Evolutionary conservation across 1,284 basidiomycete genomes (phyloP).

Genomic region (Peniophora sp.): DNA sequence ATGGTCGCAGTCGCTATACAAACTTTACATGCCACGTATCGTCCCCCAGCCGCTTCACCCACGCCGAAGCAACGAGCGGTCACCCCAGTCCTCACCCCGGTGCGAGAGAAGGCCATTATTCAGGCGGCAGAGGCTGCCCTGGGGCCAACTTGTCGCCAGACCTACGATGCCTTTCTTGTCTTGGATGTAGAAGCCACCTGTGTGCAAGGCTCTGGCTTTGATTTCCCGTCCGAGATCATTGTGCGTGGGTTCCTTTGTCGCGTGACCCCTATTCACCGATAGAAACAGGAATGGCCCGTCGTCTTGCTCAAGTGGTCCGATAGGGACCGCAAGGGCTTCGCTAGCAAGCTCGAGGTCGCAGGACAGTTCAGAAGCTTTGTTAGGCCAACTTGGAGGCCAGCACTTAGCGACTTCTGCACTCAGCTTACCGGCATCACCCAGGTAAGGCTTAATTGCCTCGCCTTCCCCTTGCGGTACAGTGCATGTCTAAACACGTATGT

Average conservation of each 20-base stretch:
- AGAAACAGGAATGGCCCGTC: constrained; percentile 76
- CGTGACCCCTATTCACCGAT: constrained; percentile 6
- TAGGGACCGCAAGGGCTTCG: constrained; percentile 40
- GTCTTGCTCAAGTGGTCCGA: constrained; percentile 81
- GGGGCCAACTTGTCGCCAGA: constrained; percentile 31
- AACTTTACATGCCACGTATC: neutral
- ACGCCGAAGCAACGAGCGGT: too few relatives aligned
- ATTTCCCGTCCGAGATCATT: constrained; percentile 80
- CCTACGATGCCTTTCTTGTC: constrained; percentile 66
- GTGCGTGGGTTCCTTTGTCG: constrained; percentile 35
- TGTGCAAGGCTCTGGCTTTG: constrained; percentile 34
- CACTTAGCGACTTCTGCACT: constrained; percentile 78
- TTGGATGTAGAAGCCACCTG: constrained; percentile 93
- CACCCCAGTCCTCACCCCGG: too few relatives aligned
- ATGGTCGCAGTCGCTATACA: neutral
- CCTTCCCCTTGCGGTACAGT: neutral
- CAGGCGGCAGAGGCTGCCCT: too few relatives aligned
- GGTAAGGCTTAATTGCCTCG: constrained; percentile 34
- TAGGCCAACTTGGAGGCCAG: constrained; percentile 79
- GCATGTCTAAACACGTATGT: neutral
- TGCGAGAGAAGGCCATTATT: too few relatives aligned
- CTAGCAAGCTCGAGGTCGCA: constrained; percentile 54
- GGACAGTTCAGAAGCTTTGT: constrained; percentile 88
- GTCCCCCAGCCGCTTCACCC: too few relatives aligned
- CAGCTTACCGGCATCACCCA: constrained; percentile 89